Percentiles rank a stretch among this genome's conserved stretches.
Evolutionary conservation across 2,329 filamentous ascomycete genomes (phyloP).

Genomic region (Penicillium sp.): DNA sequence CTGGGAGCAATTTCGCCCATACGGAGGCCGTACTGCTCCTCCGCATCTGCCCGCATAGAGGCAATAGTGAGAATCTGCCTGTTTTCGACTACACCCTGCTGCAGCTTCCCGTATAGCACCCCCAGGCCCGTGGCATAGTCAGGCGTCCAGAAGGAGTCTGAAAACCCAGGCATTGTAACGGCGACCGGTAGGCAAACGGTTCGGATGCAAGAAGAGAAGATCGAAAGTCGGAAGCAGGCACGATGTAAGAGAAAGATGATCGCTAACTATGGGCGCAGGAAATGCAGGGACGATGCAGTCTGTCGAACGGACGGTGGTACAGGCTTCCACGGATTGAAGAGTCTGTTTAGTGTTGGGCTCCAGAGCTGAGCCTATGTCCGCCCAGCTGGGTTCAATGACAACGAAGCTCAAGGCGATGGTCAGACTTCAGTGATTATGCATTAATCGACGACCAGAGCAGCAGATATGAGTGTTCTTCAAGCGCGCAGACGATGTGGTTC

Average conservation of each 20-base stretch:
- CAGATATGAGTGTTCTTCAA: not conserved
- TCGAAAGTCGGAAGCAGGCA: not conserved
- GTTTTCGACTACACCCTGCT: conserved; percentile 94
- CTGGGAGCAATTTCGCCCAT: conserved; percentile 79
- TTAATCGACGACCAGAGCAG: conserved; percentile 5
- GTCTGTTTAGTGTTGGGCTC: not conserved
- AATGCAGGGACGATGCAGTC: not conserved
- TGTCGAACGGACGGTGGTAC: not conserved
- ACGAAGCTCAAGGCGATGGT: not conserved
- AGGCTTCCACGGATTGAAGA: not conserved
- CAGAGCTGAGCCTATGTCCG: not conserved
- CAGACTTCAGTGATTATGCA: conserved; percentile 1
- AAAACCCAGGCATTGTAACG: conserved; percentile 77
- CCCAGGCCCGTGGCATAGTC: conserved; percentile 97
- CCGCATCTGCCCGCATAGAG: conserved; percentile 91
- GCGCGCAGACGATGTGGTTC: conserved; percentile 6
- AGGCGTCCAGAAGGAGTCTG: conserved; percentile 95
- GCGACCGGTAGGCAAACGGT: not conserved
- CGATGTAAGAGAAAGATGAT: not conserved
- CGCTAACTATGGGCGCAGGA: not conserved
- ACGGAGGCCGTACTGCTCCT: conserved; percentile 81
- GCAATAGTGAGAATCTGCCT: conserved; percentile 90
- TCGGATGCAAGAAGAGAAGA: not conserved
- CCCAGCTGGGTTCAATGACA: not conserved
- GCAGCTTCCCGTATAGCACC: conserved; percentile 92